Percentiles rank a stretch among this genome's conserved stretches.
Conservation (phyloP, 2,329 filamentous ascomycete species). For the Fusarium proliferatum region DNA sequence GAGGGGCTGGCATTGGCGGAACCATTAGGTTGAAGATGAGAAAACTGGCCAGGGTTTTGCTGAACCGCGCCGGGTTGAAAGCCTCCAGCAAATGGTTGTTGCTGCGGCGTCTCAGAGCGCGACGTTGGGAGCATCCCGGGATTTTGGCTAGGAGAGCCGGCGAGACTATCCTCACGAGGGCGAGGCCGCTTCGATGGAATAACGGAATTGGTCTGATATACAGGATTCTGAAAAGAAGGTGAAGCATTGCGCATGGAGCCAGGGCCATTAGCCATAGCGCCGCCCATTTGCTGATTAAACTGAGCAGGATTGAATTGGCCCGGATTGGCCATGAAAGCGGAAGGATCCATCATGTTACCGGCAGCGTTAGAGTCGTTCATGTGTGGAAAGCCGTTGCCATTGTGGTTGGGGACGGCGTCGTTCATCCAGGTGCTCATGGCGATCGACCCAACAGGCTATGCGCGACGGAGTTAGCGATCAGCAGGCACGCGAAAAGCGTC, state of each 20-base stretch:
- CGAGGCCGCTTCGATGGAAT: conserved; percentile 90
- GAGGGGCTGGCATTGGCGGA: conserved; percentile 90
- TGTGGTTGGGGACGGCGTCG: conserved; percentile 75
- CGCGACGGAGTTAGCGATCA: conserved; percentile 59
- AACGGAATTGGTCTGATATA: conserved; percentile 86
- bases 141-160: conserved; percentile 82
- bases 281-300: conserved; percentile 67
- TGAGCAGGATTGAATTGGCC: conserved; percentile 70
- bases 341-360: conserved; percentile 72
- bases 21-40: conserved; percentile 83
- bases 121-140: conserved; percentile 80
- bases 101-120: conserved; percentile 92
- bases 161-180: conserved; percentile 84
- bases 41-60: conserved; percentile 75
- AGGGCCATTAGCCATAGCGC: conserved; percentile 80
- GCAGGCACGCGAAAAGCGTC: conserved; percentile 53
- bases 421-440: conserved; percentile 81
- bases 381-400: conserved; percentile 75
- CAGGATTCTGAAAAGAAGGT: conserved; percentile 78
- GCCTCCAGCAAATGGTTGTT: conserved; percentile 75
- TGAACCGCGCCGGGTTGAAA: conserved; percentile 75
- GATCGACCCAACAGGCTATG: conserved; percentile 58
- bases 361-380: conserved; percentile 70
- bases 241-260: conserved; percentile 85
- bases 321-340: conserved; percentile 70